Conservation (phyloP, 441 rosid genomes). For the Eutrema salsugineum region DNA sequence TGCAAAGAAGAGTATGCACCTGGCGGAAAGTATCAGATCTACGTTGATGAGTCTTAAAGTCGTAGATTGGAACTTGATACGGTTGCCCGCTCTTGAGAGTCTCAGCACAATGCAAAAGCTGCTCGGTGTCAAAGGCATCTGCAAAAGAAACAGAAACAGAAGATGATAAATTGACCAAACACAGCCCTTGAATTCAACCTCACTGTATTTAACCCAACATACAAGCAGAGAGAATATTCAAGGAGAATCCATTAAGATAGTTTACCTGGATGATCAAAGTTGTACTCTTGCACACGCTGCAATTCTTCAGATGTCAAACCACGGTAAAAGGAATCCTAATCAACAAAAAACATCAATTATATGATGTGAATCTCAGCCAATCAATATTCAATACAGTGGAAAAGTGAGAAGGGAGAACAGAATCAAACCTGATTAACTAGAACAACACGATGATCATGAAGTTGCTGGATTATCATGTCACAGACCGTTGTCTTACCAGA, state of each 20-base stretch:
- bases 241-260: background rate
- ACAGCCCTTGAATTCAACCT: background rate
- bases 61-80: conserved; percentile 88
- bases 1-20: conserved; percentile 39
- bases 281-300: conserved; percentile 85
- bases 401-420: background rate
- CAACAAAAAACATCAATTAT: background rate
- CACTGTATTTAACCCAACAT: background rate
- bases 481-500: conserved; percentile 99
- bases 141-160: conserved; percentile 8
- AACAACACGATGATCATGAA: conserved; percentile 97
- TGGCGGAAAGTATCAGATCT: conserved; percentile 84
- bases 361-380: background rate
- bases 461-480: conserved; percentile 96
- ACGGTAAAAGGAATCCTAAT: conserved; percentile 93
- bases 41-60: conserved; percentile 87
- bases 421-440: conserved; percentile 80
- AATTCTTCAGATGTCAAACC: conserved; percentile 83
- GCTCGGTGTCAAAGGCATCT: conserved; percentile 99
- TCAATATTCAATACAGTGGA: background rate
- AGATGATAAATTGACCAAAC: background rate
- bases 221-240: background rate
- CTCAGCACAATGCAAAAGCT: conserved; percentile 79
- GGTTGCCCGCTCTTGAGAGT: conserved; percentile 73
- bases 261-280: conserved; percentile 99